These are phyloP conservation scores for Pseudozyma hubeiensis DNA, from an alignment of 1,284 basidiomycete species.

Conservation along the genomic window DNA sequence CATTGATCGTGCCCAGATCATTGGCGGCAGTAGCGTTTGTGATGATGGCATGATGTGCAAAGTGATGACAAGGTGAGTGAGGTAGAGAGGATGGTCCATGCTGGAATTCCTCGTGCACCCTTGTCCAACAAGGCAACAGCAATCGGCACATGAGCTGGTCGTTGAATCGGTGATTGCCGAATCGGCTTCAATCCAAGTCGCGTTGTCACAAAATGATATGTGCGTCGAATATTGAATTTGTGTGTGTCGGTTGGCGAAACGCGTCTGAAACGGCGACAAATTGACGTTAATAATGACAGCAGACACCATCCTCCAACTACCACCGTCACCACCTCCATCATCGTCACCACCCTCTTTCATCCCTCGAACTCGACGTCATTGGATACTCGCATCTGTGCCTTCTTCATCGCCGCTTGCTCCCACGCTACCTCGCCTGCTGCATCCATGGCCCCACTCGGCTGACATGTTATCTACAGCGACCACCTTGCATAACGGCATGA, in stretches of 20 bases:
- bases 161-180: background rate
- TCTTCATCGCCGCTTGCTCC: too few relatives aligned
- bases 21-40: background rate
- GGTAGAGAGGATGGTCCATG: too few relatives aligned
- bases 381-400: background rate
- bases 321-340: background rate
- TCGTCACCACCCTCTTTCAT: conserved; percentile 6
- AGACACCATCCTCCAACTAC: background rate
- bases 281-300: background rate
- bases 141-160: background rate
- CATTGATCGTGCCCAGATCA: background rate
- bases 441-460: background rate
- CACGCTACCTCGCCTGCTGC: background rate
- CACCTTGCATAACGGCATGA: conserved; percentile 6
- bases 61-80: background rate
- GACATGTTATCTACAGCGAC: conserved; percentile 10
- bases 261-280: conserved; percentile 7
- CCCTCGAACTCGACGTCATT: background rate
- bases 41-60: background rate
- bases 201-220: background rate
- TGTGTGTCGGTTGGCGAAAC: conserved; percentile 9
- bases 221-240: conserved; percentile 2
- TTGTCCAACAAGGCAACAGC: background rate
- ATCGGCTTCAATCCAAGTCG: background rate
- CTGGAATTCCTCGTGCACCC: background rate